Evolutionary conservation across 2,329 filamentous ascomycete species (phyloP), one percentile per base, ranked within the genome.

Genomic region (Ophiostoma fasciatum): DNA sequence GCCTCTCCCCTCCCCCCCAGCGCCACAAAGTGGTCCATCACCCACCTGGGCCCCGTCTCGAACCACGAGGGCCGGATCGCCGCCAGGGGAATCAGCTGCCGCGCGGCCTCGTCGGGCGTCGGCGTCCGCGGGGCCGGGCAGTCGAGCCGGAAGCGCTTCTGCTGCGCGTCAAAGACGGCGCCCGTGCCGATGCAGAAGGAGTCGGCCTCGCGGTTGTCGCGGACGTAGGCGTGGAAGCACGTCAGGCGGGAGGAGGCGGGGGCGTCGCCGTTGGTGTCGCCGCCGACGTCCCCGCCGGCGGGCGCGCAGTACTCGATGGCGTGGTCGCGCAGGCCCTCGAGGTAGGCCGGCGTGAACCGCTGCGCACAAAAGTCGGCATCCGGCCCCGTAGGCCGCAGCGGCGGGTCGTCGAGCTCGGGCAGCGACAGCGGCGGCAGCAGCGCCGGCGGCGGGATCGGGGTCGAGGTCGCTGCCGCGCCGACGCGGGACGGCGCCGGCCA

Each of bases 231-330:
- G 39, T 43, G 39, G 39, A 45, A 42, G 35, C 43, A 45, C 2
- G 37, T 43, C n/a, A 45, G 21, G 15, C 39, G 17, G 12, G 41
- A 38, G 4, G 4, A 13, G 6, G 34, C 23, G 5, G 42, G 30
- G 9, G 26, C n/a, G 5, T 23, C 9, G 15, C 20, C 21, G n/a
- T n/a, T n/a, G n/a, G n/a, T n/a, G n/a, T n/a, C n/a, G n/a, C n/a
- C n/a, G n/a, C n/a, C n/a, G n/a, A n/a, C n/a, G n/a, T n/a, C n/a
- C n/a, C n/a, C n/a, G n/a, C n/a, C n/a, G n/a, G n/a, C n/a, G n/a
- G n/a, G n/a, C n/a, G n/a, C n/a, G 31, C 43, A 45, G 37, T 45
- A 45, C n/a, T 45, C 31, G 14, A 38, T 38, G 4, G 32, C 14
- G 7, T 28, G n/a, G 20, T 35, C 14, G 25, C 39, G 30, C 13